phyloP scores from a whole-genome alignment of 257 asterid genomes.

The Forsythia viridissima region DNA sequence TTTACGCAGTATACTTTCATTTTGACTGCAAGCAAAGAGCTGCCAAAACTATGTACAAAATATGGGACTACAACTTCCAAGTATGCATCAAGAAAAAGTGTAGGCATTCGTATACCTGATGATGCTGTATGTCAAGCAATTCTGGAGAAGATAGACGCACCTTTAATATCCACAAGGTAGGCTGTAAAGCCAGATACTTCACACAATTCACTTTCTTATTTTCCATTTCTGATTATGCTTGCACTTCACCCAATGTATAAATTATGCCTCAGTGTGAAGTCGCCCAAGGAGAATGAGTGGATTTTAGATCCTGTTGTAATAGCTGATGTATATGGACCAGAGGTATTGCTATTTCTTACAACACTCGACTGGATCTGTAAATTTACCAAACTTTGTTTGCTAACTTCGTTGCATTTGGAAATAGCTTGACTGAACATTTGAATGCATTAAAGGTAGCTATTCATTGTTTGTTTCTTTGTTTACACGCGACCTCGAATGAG shows the following conservation, averaged over 20 bases:
- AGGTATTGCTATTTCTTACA: conserved; percentile 47
- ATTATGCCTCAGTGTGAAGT: conserved; percentile 61
- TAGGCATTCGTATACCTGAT: conserved; percentile 91
- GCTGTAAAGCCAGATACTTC: conserved; percentile 14
- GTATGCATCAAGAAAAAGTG: conserved; percentile 68
- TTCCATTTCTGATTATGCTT: conserved; percentile 21
- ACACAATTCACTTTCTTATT: background rate
- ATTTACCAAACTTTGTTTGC: background rate
- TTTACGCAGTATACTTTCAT: conserved; percentile 88
- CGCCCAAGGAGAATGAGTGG: conserved; percentile 78
- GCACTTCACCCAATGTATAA: conserved; percentile 17
- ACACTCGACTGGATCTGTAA: conserved; percentile 3
- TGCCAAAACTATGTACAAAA: conserved; percentile 79
- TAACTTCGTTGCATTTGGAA: background rate
- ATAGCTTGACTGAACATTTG: background rate
- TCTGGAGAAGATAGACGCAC: conserved; percentile 73
- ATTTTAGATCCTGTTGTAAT: conserved; percentile 86
- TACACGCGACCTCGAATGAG: background rate
- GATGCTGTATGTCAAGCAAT: conserved; percentile 82
- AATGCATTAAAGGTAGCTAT: background rate
- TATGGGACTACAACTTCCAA: conserved; percentile 75
- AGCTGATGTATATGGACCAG: conserved; percentile 86
- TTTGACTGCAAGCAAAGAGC: conserved; percentile 79
- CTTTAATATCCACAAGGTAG: conserved; percentile 88
- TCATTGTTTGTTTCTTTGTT: background rate